These are phyloP conservation scores for Fusarium sp. DNA, from an alignment of 2,329 filamentous ascomycete genomes.

Conservation along the genomic window DNA sequence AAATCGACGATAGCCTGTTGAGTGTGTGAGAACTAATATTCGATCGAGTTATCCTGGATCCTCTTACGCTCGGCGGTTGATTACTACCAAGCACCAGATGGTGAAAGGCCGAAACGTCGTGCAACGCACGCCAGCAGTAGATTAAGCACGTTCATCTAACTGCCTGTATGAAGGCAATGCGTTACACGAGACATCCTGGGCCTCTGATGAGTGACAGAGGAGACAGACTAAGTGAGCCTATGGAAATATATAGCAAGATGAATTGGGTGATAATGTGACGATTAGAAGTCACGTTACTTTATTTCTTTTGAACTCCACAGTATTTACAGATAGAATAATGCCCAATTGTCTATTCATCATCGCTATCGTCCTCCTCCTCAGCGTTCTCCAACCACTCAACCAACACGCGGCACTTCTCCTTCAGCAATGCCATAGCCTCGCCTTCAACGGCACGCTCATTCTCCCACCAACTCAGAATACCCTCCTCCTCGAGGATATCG, in stretches of 20 bases:
- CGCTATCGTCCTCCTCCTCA: constrained; percentile 75
- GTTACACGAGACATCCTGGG: neutral
- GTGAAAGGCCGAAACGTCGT: no score
- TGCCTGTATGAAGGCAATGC: neutral
- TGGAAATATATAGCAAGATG: neutral
- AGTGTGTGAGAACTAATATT: neutral
- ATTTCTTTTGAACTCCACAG: constrained; percentile 35
- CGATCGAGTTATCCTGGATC: no score
- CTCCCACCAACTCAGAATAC: constrained; percentile 89
- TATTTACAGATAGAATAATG: constrained; percentile 11
- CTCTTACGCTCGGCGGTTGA: no score
- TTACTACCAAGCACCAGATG: no score
- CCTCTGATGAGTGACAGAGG: neutral
- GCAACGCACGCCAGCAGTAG: neutral
- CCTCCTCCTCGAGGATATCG: constrained; percentile 90
- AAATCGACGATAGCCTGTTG: neutral
- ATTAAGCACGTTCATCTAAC: neutral
- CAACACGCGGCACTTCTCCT: constrained; percentile 79
- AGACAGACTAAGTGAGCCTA: neutral
- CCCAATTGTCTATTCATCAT: constrained; percentile 45
- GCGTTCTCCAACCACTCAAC: constrained; percentile 88
- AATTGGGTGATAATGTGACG: neutral
- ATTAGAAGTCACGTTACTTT: constrained; percentile 10
- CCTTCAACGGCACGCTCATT: constrained; percentile 75
- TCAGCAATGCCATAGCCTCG: constrained; percentile 77